Evolutionary conservation across 2,329 filamentous ascomycete species (phyloP).

Genomic region (Fusarium dlaminii): DNA sequence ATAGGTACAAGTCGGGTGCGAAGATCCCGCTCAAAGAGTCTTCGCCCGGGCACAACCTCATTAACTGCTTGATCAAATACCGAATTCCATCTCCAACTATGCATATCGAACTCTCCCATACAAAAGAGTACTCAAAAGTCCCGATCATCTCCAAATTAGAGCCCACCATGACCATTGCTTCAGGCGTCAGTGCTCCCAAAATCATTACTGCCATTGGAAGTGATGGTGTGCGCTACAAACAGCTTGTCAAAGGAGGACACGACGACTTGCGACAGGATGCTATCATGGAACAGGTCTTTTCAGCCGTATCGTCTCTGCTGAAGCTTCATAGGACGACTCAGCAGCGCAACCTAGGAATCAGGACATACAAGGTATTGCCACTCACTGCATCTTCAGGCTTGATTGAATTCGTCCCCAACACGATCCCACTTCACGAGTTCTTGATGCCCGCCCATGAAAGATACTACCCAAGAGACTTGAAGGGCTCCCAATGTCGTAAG

Average conservation of each 20-base stretch:
- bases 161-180: constrained; percentile 82
- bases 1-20: constrained; percentile 72
- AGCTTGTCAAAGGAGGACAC: constrained; percentile 93
- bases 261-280: constrained; percentile 97
- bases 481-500: constrained; percentile 78
- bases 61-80: constrained; percentile 69
- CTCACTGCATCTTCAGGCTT: constrained; percentile 86
- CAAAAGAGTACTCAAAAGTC: constrained; percentile 79
- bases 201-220: constrained; percentile 84
- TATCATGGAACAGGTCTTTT: constrained; percentile 99
- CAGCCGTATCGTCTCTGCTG: constrained; percentile 90
- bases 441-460: constrained; percentile 88
- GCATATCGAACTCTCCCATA: constrained; percentile 77
- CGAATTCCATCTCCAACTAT: constrained; percentile 89
- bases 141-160: constrained; percentile 80
- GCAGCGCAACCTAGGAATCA: constrained; percentile 87
- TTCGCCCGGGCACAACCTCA: constrained; percentile 68
- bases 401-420: constrained; percentile 97
- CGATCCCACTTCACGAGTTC: constrained; percentile 90
- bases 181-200: constrained; percentile 91
- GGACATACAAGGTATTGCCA: constrained; percentile 97
- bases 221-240: constrained; percentile 83
- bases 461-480: constrained; percentile 87
- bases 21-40: constrained; percentile 74
- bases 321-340: constrained; percentile 87